Conservation (phyloP, 257 asterid genomes). For the Eustoma russellianum region DNA sequence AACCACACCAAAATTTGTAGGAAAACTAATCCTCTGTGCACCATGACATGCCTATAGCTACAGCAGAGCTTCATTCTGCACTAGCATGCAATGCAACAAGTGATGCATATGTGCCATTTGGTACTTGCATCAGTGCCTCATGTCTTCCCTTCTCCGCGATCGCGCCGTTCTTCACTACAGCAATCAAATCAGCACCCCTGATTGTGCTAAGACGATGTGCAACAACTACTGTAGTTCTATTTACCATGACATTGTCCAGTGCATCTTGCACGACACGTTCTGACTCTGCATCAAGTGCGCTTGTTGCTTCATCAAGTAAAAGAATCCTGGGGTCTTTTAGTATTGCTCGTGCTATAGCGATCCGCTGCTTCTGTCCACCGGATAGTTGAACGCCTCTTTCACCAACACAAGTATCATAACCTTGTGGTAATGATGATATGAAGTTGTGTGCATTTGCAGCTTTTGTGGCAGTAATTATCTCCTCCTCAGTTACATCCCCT, state of each 20-base stretch:
- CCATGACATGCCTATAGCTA: too few relatives aligned
- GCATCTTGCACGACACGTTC: slow-evolving; percentile 70
- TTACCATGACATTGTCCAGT: slow-evolving; percentile 52
- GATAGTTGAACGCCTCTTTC: slow-evolving; percentile 65
- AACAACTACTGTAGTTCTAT: slow-evolving; percentile 61
- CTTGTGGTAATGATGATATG: slow-evolving; percentile 60
- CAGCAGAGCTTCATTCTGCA: too few relatives aligned
- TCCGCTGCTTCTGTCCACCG: slow-evolving; percentile 69
- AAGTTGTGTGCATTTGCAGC: slow-evolving; percentile 63
- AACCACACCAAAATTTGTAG: too few relatives aligned
- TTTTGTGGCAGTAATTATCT: slow-evolving; percentile 50
- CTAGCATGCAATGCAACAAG: slow-evolving; percentile 28
- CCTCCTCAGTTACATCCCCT: slow-evolving; percentile 51
- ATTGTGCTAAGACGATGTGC: slow-evolving; percentile 63
- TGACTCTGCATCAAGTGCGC: slow-evolving; percentile 67
- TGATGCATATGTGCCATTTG: slow-evolving; percentile 59
- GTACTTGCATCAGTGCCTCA: slow-evolving; percentile 41
- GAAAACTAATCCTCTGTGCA: too few relatives aligned
- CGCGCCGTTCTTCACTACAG: slow-evolving; percentile 65
- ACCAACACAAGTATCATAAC: slow-evolving; percentile 61
- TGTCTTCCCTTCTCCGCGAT: slow-evolving; percentile 61
- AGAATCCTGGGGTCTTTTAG: slow-evolving; percentile 54
- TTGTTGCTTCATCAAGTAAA: slow-evolving; percentile 71
- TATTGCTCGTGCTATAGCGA: slow-evolving; percentile 65
- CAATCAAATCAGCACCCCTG: slow-evolving; percentile 59